Conservation (phyloP, 805 yeast genomes). For the Yarrowia deformans region DNA sequence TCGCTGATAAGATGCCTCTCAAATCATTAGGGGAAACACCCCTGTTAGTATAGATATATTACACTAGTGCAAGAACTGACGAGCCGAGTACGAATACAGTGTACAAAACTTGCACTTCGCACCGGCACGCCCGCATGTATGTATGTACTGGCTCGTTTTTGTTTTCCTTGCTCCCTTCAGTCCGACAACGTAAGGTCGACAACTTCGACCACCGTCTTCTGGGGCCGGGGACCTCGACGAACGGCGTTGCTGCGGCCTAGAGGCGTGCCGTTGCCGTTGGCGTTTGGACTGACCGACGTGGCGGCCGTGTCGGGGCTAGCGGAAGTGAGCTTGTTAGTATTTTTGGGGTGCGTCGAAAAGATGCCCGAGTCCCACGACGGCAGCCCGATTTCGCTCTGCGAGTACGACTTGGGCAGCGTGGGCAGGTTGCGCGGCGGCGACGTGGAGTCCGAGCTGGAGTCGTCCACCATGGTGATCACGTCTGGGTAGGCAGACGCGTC, state of each 20-base stretch:
- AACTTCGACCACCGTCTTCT: constrained; percentile 24
- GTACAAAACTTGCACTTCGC: no score
- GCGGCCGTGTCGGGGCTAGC: constrained; percentile 29
- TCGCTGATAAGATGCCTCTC: no score
- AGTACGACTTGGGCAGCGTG: constrained; percentile 2
- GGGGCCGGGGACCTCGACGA: constrained; percentile 3
- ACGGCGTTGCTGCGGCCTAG: constrained; percentile 31
- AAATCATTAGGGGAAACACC: constrained; percentile 2
- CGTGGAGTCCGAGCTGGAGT: constrained; percentile 7
- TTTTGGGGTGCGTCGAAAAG: constrained; percentile 2
- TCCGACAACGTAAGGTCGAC: constrained; percentile 22
- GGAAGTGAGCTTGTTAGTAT: constrained; percentile 18
- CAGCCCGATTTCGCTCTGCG: background rate
- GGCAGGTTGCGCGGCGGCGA: constrained; percentile 18
- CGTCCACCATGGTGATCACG: constrained; percentile 30
- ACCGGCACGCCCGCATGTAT: background rate
- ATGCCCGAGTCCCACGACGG: constrained; percentile 36
- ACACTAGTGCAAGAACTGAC: constrained; percentile 1
- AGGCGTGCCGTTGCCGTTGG: constrained; percentile 6
- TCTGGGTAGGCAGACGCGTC: constrained; percentile 9
- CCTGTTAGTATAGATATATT: constrained; percentile 31
- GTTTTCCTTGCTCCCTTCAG: background rate
- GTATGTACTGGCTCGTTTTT: background rate
- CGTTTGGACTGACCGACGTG: constrained; percentile 26
- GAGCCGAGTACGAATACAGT: background rate